A percentile compares a stretch with the other conserved stretches of the same genome.
Conservation (phyloP, 805 yeast genomes). For the Hanseniaspora vineae region DNA sequence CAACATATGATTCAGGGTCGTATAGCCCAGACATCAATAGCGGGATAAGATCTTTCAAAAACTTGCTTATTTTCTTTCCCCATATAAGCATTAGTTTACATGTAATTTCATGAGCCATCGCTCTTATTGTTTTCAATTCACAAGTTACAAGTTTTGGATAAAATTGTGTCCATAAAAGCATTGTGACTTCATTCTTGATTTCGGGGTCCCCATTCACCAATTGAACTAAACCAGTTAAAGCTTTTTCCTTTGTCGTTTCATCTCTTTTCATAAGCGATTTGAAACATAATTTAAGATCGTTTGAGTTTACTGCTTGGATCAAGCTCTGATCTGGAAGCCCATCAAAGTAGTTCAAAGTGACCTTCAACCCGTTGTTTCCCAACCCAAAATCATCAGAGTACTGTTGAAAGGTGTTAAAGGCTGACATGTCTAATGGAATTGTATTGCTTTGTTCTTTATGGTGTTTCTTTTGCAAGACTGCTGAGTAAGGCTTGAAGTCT, state of each 20-base stretch:
- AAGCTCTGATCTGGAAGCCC: slow-evolving; percentile 63
- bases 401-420: slow-evolving; percentile 14
- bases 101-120: slow-evolving; percentile 51
- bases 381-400: slow-evolving; percentile 20
- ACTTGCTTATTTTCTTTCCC: slow-evolving; percentile 48
- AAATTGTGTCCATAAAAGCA: slow-evolving; percentile 64
- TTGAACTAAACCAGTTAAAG: slow-evolving; percentile 41
- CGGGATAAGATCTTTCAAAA: slow-evolving; percentile 48
- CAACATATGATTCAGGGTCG: slow-evolving; percentile 56
- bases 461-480: background rate
- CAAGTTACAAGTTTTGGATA: slow-evolving; percentile 73
- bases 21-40: slow-evolving; percentile 57
- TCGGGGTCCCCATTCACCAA: slow-evolving; percentile 18
- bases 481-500: no score
- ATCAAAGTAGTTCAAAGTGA: slow-evolving; percentile 61
- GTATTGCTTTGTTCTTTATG: background rate
- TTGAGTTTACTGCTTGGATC: slow-evolving; percentile 30
- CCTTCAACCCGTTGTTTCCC: slow-evolving; percentile 34
- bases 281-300: slow-evolving; percentile 44
- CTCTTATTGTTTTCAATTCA: slow-evolving; percentile 51
- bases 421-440: background rate
- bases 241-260: slow-evolving; percentile 74
- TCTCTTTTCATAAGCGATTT: slow-evolving; percentile 70
- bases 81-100: slow-evolving; percentile 35
- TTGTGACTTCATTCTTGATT: slow-evolving; percentile 38